Base-by-base conservation (phyloP, 768 basidiomycete species). In the Mycena chlorophos region DNA sequence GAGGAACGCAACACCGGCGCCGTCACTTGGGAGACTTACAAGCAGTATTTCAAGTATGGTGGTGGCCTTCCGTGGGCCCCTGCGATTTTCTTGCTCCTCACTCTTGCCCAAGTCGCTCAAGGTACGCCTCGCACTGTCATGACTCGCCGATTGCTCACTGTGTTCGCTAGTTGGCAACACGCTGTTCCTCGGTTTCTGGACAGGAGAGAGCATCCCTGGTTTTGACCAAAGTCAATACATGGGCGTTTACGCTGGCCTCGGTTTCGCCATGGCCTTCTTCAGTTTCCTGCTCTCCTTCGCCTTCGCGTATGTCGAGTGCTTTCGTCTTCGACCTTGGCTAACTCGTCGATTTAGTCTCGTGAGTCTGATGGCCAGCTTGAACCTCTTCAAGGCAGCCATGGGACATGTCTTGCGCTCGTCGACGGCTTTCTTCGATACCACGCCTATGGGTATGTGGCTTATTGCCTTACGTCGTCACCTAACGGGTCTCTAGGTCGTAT, bases 161-260 rank as follows among this genome's bases (percentile, higher is more conserved):
- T n/a, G 16, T 14, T 43, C 27, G 6, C 28, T 51, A 81, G 87
- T 90, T 28, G 82, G 78, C 0, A 85, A 81, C 59, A 85, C 79
- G 28, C 66, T 92, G 3, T 83, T 87, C 72, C 76, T 92, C 19
- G 88, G 88, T 0, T 89, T 85, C 61, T 92, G 89, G 89, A 84
- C 85, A 0, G 74, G 76, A 1, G 55, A 73, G 17, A 79, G 72
- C n/a, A 79, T 90, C 17, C 55, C 61, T 4, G 78, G 81, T 2
- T 86, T 89, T 64, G 65, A 34, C 3, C 80, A 87, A 65, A 81
- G 78, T 0, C 72, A 84, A 29, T 92, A 92, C 67, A 91, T 92
- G 81, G 87, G 71, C 55, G 67, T 81, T 1, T 82, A 82, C 54
- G 76, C 75, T 20, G 73, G 70, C 3, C 65, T 82, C 28, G 83